Percentiles rank a stretch among this genome's conserved stretches.
These are phyloP conservation scores for Penicillium canescens DNA, from an alignment of 495 filamentous ascomycete species.

Conservation along the genomic window DNA sequence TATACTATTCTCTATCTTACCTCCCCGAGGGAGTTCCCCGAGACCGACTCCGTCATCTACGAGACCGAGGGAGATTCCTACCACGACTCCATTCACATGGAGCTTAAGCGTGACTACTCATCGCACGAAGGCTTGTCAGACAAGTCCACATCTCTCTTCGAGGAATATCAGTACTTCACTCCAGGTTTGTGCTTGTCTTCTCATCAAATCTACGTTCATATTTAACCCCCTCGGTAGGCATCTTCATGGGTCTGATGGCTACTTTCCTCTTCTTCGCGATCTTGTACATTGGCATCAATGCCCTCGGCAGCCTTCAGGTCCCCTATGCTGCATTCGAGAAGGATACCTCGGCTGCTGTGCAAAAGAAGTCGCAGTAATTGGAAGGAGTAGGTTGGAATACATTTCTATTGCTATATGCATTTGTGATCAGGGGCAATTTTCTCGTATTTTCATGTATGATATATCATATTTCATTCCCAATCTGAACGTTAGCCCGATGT, in stretches of 20 bases:
- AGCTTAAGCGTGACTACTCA: constrained; percentile 59
- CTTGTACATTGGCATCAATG: constrained; percentile 72
- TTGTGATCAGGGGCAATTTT: constrained; percentile 14
- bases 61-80: constrained; percentile 52
- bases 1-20: constrained; percentile 68
- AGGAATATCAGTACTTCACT: constrained; percentile 88
- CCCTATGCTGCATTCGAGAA: constrained; percentile 95
- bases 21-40: constrained; percentile 42
- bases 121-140: constrained; percentile 19
- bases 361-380: constrained; percentile 74
- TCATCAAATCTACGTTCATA: background rate
- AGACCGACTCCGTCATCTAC: constrained; percentile 44
- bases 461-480: constrained; percentile 11
- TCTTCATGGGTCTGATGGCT: constrained; percentile 81
- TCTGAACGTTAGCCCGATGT: constrained; percentile 2
- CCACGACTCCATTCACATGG: constrained; percentile 52
- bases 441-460: constrained; percentile 25
- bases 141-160: constrained; percentile 64
- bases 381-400: constrained; percentile 4
- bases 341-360: constrained; percentile 82
- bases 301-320: constrained; percentile 77
- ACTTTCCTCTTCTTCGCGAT: constrained; percentile 69
- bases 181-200: constrained; percentile 50
- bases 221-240: constrained; percentile 47
- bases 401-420: constrained; percentile 13